Evolutionary conservation across 805 yeast genomes (phyloP), one percentile per base, ranked within the genome.

Genomic region (Osmozyma mogii): DNA sequence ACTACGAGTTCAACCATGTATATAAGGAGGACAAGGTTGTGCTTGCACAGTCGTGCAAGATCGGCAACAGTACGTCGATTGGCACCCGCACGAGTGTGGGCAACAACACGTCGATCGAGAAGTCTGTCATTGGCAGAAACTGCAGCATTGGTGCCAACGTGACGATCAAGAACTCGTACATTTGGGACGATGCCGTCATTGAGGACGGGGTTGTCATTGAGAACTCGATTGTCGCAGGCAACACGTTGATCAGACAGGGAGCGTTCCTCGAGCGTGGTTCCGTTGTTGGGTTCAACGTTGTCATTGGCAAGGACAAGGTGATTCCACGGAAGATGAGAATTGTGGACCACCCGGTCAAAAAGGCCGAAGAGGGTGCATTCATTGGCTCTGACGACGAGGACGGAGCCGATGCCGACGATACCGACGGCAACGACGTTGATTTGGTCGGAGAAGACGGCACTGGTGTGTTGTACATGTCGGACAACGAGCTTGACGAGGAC

Each of bases 1-100:
- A 77, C 2, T 85, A 85, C 54, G 94, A 81, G 45, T 70, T 80
- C 29, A 81, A 84, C 31, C 94, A 92, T 54, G 73, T 89, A 30
- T 92, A 92, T 56, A 87, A 87, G 56, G 96, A 88, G 50, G 72
- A 75, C 22, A 81, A 78, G 41, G 89, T 89, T n/a, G 76, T 85
- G 6, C 66, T 89, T 41, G 95, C 96, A 0, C 96, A 89, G 50
- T 79, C 92, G n/a, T 87, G 96, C 59, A 75, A 75, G 41, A 75
- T 92, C 36, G 84, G 82, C 12, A 72, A 78, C 31, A 68, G 84
- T 41, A 83, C 94, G 1, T 83, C 85, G 3, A 80, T 92, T 40
- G 98, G 97, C 3, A 62, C 79, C 1, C 69, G 74, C 29, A 69
- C 95, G 0, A 63, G 61, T 23, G 78, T 92, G 43, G 95, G 95